Evolutionary conservation across 768 basidiomycete genomes (phyloP).

Genomic region (Ephemerocybe angulata): DNA sequence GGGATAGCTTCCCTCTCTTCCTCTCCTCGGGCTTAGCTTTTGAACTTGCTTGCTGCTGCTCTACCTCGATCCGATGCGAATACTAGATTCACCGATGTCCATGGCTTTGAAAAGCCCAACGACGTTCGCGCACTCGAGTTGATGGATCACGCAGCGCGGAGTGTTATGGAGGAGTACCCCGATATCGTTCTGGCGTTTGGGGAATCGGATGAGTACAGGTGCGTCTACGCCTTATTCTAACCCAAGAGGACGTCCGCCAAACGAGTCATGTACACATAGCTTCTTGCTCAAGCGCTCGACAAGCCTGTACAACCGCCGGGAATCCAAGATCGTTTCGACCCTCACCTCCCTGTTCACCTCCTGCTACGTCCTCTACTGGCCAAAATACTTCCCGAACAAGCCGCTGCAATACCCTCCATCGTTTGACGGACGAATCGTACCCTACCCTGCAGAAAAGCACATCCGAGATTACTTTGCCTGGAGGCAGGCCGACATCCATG

Average conservation of each 20-base stretch:
- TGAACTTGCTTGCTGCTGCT: no score
- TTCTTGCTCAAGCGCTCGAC: conserved; percentile 81
- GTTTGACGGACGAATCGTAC: conserved; percentile 85
- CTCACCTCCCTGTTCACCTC: conserved; percentile 89
- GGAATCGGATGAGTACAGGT: conserved; percentile 98
- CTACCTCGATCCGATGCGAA: no score
- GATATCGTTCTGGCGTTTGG: conserved; percentile 90
- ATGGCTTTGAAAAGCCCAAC: conserved; percentile 87
- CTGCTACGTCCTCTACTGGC: conserved; percentile 85
- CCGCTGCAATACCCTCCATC: conserved; percentile 80
- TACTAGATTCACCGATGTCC: conserved; percentile 77
- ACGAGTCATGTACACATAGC: conserved; percentile 37
- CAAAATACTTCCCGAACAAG: conserved; percentile 67
- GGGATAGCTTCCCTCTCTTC: neutral
- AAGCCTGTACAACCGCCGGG: conserved; percentile 77
- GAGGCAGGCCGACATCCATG: conserved; percentile 96
- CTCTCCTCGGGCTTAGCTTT: no score
- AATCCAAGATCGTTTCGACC: conserved; percentile 81
- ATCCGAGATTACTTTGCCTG: conserved; percentile 92
- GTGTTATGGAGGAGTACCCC: conserved; percentile 76
- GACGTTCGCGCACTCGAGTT: conserved; percentile 81
- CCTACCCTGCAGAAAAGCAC: conserved; percentile 71
- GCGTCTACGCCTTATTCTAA: conserved; percentile 13
- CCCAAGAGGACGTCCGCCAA: neutral
- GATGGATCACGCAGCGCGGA: conserved; percentile 87